Evolutionary conservation across 805 yeast genomes (phyloP), one percentile per base, ranked within the genome.

Genomic region (Candida palmyrensis): DNA sequence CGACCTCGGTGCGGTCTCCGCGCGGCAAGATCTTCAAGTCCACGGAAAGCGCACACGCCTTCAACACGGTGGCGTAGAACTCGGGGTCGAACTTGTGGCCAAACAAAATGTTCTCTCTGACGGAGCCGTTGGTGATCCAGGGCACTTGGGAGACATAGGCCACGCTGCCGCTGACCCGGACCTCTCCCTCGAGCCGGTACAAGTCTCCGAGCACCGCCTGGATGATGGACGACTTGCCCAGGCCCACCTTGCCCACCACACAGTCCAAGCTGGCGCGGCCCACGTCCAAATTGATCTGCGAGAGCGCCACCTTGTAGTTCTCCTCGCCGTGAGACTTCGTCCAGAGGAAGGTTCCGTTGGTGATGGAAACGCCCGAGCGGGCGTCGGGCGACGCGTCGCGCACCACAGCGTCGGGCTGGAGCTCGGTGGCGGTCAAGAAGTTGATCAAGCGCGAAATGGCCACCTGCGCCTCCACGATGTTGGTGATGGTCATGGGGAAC

Each of bases 51-150:
- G 95, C 96, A 68, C 98, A 92, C 0, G 96, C 96, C 32, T 77
- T 76, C 15, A 92, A 61, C 0, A 95, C 90, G 44, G 71, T 72
- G 21, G 80, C 73, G 59, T 92, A 92, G 48, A 89, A 89, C 3
- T 70, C 82, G 9, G 82, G 73, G 48, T 92, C 97, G 53, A 66
- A 85, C 46, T 71, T 79, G 51, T 81, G 86, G 14, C 98, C 98
- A 60, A 92, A 92, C 33, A 88, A 57, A 50, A 92, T 85, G 52
- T 92, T 92, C 19, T 92, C 97, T 46, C 76, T 82, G 4, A 92
- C 90, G 3, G 94, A 71, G 22, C 95, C 97, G 53, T 92, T 92
- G 83, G 88, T 82, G 42, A 92, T 88, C 98, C 98, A 92, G 1
- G 98, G 94, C 25, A 83, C 79, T 59, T 89, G 97, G 2, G 95